Base-by-base conservation (phyloP, 352 stramenopile species). In the Phytophthora citrophthora region DNA sequence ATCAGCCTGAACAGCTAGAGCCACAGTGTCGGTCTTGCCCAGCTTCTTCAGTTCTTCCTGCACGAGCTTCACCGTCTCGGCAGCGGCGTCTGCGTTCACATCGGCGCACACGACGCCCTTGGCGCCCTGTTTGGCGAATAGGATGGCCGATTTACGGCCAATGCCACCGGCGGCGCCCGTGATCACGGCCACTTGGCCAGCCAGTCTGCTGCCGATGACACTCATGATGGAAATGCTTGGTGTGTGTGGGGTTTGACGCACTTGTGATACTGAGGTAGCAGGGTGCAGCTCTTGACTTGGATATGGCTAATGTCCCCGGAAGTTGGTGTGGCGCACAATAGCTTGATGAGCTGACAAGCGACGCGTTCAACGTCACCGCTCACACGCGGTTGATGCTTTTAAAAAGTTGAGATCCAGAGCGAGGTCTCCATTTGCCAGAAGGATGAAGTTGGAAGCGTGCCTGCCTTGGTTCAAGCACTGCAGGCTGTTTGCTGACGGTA, bases 91-190 rank as follows among this genome's bases (percentile, higher is more conserved):
- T 10, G 77, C 72, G 72, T 95, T 92, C 63, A 94, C 60, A 62
- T 95, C 88, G 29, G 77, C 88, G 61, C 85, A 93, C 46, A 96
- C 86, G 47, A 96, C 78, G 54, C 83, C 85, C 38, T 80, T 77
- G 20, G 81, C 86, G 41, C 88, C 88, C 23, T 95, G 74, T 59
- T 91, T 86, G 54, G 88, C 88, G 57, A 95, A 94, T 58, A 94
- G 80, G 48, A 94, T 76, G 20, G 88, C 84, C 15, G 82, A 87
- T 61, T 90, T 93, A 70, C 88, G 82, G 43, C 88, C 88, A 46
- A 95, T 94, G 66, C 88, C 88, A 18, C 83, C 86, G 13, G 75
- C 88, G n/a, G 86, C 86, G 52, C 88, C 88, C 16, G 88, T 95
- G 66, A 95, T 87, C 27, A 95, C 81, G 41, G 84, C 86, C 60